A percentile compares a stretch with the other conserved stretches of the same genome.
phyloP scores from a whole-genome alignment of 345 rosid species.

The Luvunga scandens region DNA sequence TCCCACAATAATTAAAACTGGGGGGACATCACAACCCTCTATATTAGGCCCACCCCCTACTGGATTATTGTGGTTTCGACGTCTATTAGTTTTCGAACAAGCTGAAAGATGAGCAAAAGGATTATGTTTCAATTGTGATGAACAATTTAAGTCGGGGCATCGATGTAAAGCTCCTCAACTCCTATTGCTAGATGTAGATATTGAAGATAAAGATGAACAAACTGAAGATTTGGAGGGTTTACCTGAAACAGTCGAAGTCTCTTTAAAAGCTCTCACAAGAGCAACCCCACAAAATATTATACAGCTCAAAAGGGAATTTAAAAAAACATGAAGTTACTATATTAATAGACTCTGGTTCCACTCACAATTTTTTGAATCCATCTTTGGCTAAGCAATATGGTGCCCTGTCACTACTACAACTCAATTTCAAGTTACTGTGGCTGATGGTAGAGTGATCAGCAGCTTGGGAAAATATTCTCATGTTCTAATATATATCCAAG shows the following conservation, averaged over 20 bases:
- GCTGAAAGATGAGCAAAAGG: background rate
- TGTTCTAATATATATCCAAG: background rate
- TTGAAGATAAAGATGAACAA: background rate
- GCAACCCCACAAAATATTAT: too few relatives aligned
- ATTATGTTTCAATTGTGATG: background rate
- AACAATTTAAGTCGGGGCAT: background rate
- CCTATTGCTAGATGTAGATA: too few relatives aligned
- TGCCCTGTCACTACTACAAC: background rate
- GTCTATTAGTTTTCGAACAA: background rate
- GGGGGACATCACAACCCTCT: too few relatives aligned
- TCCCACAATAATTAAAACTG: too few relatives aligned
- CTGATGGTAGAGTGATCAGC: background rate
- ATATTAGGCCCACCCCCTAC: background rate
- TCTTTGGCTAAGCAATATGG: background rate
- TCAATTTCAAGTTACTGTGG: background rate
- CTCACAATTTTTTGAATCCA: background rate
- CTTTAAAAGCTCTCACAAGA: too few relatives aligned
- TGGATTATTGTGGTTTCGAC: background rate
- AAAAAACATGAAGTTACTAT: too few relatives aligned
- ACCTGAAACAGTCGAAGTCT: too few relatives aligned
- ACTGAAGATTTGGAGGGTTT: too few relatives aligned
- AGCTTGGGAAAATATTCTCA: background rate
- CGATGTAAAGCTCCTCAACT: background rate
- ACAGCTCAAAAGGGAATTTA: too few relatives aligned
- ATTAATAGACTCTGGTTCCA: too few relatives aligned